Percentiles rank a stretch among this genome's conserved stretches.
Evolutionary conservation across 306 rosid species (phyloP).

Genomic region (Vigna radiata): DNA sequence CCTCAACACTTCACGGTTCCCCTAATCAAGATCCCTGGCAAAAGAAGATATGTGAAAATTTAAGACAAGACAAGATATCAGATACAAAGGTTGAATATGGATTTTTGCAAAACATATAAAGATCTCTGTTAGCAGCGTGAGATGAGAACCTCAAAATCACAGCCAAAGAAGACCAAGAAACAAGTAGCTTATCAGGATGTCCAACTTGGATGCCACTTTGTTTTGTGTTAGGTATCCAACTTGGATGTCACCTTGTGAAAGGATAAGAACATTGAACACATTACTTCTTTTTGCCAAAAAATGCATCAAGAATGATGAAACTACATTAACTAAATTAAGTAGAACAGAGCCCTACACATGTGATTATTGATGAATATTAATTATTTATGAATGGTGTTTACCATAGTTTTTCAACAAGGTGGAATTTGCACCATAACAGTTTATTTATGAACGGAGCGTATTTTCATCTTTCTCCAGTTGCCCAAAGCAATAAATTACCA

Average conservation of each 20-base stretch:
- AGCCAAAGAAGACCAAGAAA: conserved; percentile 30
- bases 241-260: no score
- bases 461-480: conserved; percentile 91
- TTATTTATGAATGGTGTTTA: conserved; percentile 41
- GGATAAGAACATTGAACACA: no score
- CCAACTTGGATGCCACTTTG: conserved; percentile 45
- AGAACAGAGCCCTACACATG: conserved; percentile 6
- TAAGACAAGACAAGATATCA: conserved; percentile 36
- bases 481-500: conserved; percentile 32
- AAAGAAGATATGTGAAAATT: conserved; percentile 22
- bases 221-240: conserved; percentile 38
- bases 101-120: conserved; percentile 15
- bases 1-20: conserved; percentile 35
- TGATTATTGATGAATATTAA: conserved; percentile 12
- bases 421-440: conserved; percentile 80
- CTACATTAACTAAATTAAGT: no score
- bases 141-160: conserved; percentile 43
- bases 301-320: no score
- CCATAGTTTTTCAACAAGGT: conserved; percentile 71
- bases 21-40: conserved; percentile 35
- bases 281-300: no score
- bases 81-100: conserved; percentile 45
- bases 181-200: conserved; percentile 40
- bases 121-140: conserved; percentile 27
- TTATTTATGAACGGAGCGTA: conserved; percentile 76